phyloP scores from a whole-genome alignment of 192 early-diverging fungal species.

The Podila epicladia region DNA sequence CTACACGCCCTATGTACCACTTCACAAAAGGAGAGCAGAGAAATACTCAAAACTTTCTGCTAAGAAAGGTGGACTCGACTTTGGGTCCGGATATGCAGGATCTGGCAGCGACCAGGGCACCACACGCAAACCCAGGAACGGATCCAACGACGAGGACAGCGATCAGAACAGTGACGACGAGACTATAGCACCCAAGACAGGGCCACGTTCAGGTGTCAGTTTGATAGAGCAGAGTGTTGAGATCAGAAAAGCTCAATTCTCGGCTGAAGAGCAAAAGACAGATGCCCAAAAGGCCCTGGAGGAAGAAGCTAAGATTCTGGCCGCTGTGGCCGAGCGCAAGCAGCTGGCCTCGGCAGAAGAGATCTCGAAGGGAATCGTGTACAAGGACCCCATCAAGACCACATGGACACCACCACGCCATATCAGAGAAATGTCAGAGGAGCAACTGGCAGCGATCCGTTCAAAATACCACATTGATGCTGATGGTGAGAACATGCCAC shows the following conservation, averaged over 20 bases:
- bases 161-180: conserved; percentile 54
- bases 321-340: conserved; percentile 82
- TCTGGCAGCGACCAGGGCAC: conserved; percentile 20
- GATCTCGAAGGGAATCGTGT: conserved; percentile 86
- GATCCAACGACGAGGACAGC: conserved; percentile 55
- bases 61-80: conserved; percentile 32
- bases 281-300: conserved; percentile 86
- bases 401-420: conserved; percentile 85
- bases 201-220: conserved; percentile 71
- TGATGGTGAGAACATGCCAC: conserved; percentile 87
- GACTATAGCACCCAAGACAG: conserved; percentile 42
- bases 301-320: conserved; percentile 83
- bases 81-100: conserved; percentile 11
- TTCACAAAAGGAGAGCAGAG: conserved; percentile 70
- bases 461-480: conserved; percentile 89
- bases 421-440: conserved; percentile 67
- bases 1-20: conserved; percentile 83
- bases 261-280: conserved; percentile 64
- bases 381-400: conserved; percentile 87
- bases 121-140: conserved; percentile 39
- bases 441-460: conserved; percentile 66
- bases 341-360: conserved; percentile 87
- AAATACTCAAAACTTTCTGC: conserved; percentile 57
- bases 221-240: conserved; percentile 90
- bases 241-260: conserved; percentile 62